Evolutionary conservation across 306 rosid genomes (phyloP).

Genomic region (Prunus dulcis): DNA sequence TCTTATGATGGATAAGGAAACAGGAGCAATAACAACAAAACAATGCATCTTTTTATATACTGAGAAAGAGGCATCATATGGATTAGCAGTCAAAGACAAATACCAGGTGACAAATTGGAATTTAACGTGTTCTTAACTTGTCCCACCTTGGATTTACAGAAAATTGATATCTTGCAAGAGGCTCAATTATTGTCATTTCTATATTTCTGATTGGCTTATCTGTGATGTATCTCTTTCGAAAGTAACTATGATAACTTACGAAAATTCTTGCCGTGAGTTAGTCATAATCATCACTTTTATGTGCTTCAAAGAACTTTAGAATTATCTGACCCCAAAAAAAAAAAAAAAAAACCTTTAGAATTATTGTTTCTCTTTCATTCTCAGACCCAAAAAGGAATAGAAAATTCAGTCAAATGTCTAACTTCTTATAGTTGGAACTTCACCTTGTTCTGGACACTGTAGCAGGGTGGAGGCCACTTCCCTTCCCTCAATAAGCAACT

Average conservation of each 20-base stretch:
- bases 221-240: not conserved
- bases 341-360: not conserved
- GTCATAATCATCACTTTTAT: constrained; percentile 16
- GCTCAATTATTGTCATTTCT: not conserved
- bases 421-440: not conserved
- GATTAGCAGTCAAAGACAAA: not conserved
- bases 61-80: constrained; percentile 7
- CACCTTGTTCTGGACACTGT: not conserved
- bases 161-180: not conserved
- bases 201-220: constrained; percentile 1
- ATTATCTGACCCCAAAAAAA: too few species aligned
- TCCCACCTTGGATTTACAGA: constrained; percentile 7
- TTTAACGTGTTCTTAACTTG: not conserved
- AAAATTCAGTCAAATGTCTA: too few species aligned
- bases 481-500: not conserved
- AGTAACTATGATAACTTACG: not conserved
- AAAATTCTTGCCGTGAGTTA: constrained; percentile 13
- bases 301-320: not conserved
- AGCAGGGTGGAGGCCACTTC: not conserved
- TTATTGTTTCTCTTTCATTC: not conserved
- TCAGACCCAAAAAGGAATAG: not conserved
- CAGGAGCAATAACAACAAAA: not conserved
- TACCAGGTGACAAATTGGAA: constrained; percentile 8
- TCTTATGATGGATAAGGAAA: not conserved
- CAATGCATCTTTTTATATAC: not conserved